Conservation (phyloP, 1,284 basidiomycete genomes). For the Testicularia cyperi region DNA sequence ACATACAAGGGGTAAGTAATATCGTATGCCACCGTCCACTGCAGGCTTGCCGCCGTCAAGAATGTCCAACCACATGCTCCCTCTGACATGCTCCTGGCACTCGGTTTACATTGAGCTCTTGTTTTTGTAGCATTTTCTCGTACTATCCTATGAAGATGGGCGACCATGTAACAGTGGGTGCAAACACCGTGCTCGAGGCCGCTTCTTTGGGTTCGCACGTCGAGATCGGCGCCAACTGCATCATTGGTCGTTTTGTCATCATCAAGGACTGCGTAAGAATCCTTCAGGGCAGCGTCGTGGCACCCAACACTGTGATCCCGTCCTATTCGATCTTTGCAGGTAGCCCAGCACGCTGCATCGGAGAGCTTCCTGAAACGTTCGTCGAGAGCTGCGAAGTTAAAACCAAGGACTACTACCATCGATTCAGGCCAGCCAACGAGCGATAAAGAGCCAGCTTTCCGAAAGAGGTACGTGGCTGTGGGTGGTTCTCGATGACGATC, state of each 20-base stretch:
- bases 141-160: constrained; percentile 97
- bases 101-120: too few species aligned
- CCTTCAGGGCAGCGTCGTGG: constrained; percentile 82
- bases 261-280: constrained; percentile 93
- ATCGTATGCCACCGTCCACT: too few species aligned
- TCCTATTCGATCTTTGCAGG: constrained; percentile 82
- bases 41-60: too few species aligned
- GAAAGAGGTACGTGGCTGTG: too few species aligned
- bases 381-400: constrained; percentile 76
- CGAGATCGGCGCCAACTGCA: constrained; percentile 89
- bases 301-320: constrained; percentile 89
- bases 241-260: constrained; percentile 93
- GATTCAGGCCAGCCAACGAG: constrained; percentile 64
- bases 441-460: constrained; percentile 4
- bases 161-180: constrained; percentile 90
- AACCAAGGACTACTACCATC: constrained; percentile 75
- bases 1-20: constrained; percentile 69
- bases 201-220: constrained; percentile 91
- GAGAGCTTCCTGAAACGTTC: constrained; percentile 85
- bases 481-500: too few species aligned
- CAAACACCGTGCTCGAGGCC: constrained; percentile 83
- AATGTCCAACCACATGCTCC: too few species aligned
- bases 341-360: constrained; percentile 75
- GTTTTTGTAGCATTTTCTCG: constrained; percentile 72
- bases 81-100: too few species aligned